Evolutionary conservation across 768 basidiomycete species (phyloP), one percentile per base, ranked within the genome.

Genomic region (Calocera cornea): DNA sequence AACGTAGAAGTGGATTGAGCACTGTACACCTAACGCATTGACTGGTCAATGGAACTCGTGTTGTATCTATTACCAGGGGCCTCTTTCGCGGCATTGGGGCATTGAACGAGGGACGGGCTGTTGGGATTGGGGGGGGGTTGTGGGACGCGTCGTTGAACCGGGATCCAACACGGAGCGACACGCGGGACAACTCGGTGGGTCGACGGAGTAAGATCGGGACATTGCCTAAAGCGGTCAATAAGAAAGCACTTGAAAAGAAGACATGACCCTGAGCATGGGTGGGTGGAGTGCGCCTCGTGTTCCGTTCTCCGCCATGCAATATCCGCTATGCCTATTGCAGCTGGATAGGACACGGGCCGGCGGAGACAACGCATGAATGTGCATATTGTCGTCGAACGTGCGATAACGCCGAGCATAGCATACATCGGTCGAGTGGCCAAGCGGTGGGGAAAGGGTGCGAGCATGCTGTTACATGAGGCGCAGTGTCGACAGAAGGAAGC

Each of bases 241-340:
- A 33, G 54, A 60, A 60, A 31, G 14, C 54, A 60, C 19, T 10
- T 60, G 54, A 27, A 60, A 60, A 60, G 54, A 60, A 60, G 54
- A 60, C 24, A 60, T 60, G 27, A 60, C 54, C 54, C 54, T 60
- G 54, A 60, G 24, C 24, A 19, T 24, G 44, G 24, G 16, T 24
- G 44, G 44, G 54, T 60, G 54, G 54, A 60, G 54, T 60, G 54
- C 31, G 54, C 54, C 54, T 60, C 54, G 54, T 60, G 54, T 60
- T 60, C 54, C 54, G 54, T 60, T 60, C 54, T 60, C 54, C 54
- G 54, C 54, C 31, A 27, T 60, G 27, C 31, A 60, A 60, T 60
- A 22, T 33, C 31, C 54, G 14, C 54, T 60, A 33, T 14, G 31
- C 54, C 54, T 33, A 47, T 60, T 60, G 27, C 14, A 60, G 14